Percentiles rank a stretch among this genome's conserved stretches.
phyloP scores from a whole-genome alignment of 345 rosid genomes.

The Salix suchowensis region DNA sequence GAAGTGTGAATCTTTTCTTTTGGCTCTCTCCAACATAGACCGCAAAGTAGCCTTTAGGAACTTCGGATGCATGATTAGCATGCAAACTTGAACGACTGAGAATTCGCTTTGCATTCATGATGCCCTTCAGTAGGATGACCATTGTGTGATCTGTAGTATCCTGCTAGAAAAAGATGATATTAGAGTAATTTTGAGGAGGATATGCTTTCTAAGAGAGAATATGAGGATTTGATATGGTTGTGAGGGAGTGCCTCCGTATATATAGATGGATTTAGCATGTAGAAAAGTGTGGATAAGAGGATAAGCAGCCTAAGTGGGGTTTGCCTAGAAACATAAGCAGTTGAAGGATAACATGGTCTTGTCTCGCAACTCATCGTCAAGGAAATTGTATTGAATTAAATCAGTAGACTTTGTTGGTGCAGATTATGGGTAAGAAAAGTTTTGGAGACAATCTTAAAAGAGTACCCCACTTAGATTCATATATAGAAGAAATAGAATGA shows the following conservation, averaged over 20 bases:
- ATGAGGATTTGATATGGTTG: not conserved
- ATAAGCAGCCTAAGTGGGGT: constrained; percentile 1
- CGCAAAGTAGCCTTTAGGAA: constrained; percentile 2
- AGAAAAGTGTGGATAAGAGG: not conserved
- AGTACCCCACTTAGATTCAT: not conserved
- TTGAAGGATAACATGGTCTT: constrained; percentile 29
- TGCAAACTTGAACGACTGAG: not conserved
- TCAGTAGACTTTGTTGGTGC: not conserved
- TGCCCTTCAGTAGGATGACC: not conserved
- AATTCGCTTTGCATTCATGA: not conserved
- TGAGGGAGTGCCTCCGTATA: too few species aligned
- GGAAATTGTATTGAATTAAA: not conserved
- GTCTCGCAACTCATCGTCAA: constrained; percentile 22
- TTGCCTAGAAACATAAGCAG: constrained; percentile 2
- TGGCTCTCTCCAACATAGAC: constrained; percentile 7
- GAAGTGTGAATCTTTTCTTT: constrained; percentile 2
- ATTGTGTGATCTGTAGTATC: not conserved
- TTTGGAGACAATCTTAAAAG: not conserved
- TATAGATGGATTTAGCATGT: too few species aligned
- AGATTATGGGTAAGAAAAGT: not conserved
- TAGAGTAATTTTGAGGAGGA: not conserved
- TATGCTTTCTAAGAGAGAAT: not conserved
- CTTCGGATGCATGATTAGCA: not conserved
- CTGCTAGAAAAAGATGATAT: too few species aligned
- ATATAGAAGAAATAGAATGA: not conserved